These are phyloP conservation scores for Elaphomyces granulatus DNA, from an alignment of 495 filamentous ascomycete species.

Conservation along the genomic window DNA sequence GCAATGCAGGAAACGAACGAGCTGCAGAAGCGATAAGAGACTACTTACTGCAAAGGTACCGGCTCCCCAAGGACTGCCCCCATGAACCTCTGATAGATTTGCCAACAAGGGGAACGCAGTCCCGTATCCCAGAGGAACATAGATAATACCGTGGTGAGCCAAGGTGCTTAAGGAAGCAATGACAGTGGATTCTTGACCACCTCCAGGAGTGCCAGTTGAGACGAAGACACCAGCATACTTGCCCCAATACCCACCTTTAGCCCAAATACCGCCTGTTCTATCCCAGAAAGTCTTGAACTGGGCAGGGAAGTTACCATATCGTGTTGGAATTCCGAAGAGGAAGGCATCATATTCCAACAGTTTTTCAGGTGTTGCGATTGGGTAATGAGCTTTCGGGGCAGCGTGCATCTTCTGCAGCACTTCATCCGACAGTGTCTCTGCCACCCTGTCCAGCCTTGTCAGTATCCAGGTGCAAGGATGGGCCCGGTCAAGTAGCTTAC, in stretches of 20 bases:
- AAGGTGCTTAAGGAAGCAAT: conserved; percentile 76
- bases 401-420: conserved; percentile 83
- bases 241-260: conserved; percentile 59
- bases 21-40: too few relatives aligned
- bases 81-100: conserved; percentile 62
- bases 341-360: conserved; percentile 80
- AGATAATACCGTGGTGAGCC: conserved; percentile 88
- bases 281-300: conserved; percentile 95
- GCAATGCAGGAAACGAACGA: too few relatives aligned
- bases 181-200: conserved; percentile 86
- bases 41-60: conserved; percentile 73
- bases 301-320: conserved; percentile 94
- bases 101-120: conserved; percentile 53
- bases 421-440: conserved; percentile 75
- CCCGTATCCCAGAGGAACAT: conserved; percentile 87
- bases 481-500: conserved; percentile 35
- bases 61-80: conserved; percentile 85
- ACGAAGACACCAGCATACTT: conserved; percentile 92
- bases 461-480: not conserved
- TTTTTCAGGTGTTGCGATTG: conserved; percentile 47
- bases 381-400: conserved; percentile 57
- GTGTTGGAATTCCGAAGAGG: conserved; percentile 93
- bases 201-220: conserved; percentile 64
- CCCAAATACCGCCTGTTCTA: conserved; percentile 61
- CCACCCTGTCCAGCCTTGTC: conserved; percentile 50